Conservation (phyloP, 169 alveolate genomes). For the Babesia ovis region DNA sequence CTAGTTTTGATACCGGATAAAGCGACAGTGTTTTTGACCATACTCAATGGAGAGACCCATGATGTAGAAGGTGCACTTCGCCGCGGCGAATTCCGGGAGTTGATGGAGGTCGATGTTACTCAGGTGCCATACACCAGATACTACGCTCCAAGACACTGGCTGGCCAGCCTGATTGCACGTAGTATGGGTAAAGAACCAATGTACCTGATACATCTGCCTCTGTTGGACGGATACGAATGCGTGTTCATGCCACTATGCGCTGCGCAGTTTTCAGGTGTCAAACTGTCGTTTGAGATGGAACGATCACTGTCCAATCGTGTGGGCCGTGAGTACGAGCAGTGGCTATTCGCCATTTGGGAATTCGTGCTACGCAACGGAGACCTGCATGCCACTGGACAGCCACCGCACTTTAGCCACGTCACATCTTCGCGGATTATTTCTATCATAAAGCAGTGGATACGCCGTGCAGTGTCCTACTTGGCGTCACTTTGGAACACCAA, state of each 20-base stretch:
- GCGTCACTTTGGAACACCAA: not conserved
- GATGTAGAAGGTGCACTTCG: conserved; percentile 21
- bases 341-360: conserved; percentile 60
- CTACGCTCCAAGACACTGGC: conserved; percentile 49
- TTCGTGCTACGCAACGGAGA: conserved; percentile 17
- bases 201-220: conserved; percentile 37
- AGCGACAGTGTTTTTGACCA: conserved; percentile 30
- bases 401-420: not conserved
- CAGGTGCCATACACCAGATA: conserved; percentile 25
- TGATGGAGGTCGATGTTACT: conserved; percentile 34
- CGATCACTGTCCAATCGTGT: conserved; percentile 29
- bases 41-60: conserved; percentile 23
- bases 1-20: conserved; percentile 12
- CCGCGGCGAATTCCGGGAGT: conserved; percentile 33
- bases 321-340: conserved; percentile 50
- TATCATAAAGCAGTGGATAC: not conserved
- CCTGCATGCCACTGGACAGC: not conserved
- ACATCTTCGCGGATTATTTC: not conserved
- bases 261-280: conserved; percentile 22
- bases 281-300: conserved; percentile 36
- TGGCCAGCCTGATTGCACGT: conserved; percentile 32
- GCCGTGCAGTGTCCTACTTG: not conserved
- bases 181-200: conserved; percentile 34
- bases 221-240: conserved; percentile 48
- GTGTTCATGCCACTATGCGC: conserved; percentile 58